Percentiles rank a stretch among this genome's conserved stretches.
Conservation (phyloP, 2,329 filamentous ascomycete species). For the Fusarium sp. region DNA sequence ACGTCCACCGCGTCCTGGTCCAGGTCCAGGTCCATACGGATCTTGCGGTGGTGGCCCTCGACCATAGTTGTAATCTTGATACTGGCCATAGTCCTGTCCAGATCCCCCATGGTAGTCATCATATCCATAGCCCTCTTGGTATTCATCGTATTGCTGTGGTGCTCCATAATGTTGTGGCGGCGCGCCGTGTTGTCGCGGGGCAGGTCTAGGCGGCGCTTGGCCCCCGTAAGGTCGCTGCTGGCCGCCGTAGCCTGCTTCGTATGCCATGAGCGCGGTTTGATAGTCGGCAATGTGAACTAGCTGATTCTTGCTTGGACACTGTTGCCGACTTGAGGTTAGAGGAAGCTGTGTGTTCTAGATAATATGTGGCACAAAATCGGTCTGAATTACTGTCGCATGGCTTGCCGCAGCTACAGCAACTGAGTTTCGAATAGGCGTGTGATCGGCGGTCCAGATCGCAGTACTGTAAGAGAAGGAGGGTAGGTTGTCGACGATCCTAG, state of each 20-base stretch:
- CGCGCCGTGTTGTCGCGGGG: slow-evolving; percentile 51
- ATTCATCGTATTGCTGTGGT: slow-evolving; percentile 58
- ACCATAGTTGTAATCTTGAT: slow-evolving; percentile 59
- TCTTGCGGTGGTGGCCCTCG: slow-evolving; percentile 58
- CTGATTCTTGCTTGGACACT: slow-evolving; percentile 3
- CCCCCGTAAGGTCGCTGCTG: slow-evolving; percentile 63
- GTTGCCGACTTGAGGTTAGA: slow-evolving; percentile 7
- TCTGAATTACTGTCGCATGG: slow-evolving; percentile 44
- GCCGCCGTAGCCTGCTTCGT: slow-evolving; percentile 57
- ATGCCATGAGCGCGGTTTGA: slow-evolving; percentile 57
- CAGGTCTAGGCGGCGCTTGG: slow-evolving; percentile 56
- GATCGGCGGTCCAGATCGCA: slow-evolving; percentile 40
- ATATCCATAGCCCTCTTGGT: slow-evolving; percentile 59
- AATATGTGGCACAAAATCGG: slow-evolving; percentile 32
- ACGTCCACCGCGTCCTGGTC: slow-evolving; percentile 55
- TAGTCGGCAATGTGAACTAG: slow-evolving; percentile 6
- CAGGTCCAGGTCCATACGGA: slow-evolving; percentile 56
- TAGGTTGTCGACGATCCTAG: slow-evolving; percentile 20
- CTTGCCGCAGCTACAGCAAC: slow-evolving; percentile 40
- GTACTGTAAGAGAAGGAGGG: slow-evolving; percentile 27
- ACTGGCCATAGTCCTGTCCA: slow-evolving; percentile 55
- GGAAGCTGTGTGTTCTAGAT: slow-evolving; percentile 4
- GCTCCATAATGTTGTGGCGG: slow-evolving; percentile 52
- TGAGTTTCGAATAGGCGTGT: slow-evolving; percentile 33
- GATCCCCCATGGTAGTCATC: slow-evolving; percentile 58